Base-by-base conservation (phyloP, 768 basidiomycete genomes). In the Lepiota brunneoincarnata region DNA sequence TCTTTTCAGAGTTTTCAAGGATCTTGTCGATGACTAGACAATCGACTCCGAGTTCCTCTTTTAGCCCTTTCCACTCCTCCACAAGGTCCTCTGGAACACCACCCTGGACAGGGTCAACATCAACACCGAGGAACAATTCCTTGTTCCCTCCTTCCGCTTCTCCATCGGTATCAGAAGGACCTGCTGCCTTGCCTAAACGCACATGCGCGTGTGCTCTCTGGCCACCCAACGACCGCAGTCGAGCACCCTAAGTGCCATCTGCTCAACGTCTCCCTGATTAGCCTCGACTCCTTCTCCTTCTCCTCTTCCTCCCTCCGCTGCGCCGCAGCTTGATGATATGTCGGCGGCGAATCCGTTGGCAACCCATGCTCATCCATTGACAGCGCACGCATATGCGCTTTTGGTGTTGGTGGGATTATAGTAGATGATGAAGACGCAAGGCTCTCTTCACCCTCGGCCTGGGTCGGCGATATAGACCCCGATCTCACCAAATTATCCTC, bases 61-160 rank as follows among this genome's bases (percentile, higher is more conserved):
- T 90, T 50, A 93, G 71, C 6, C 84, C 78, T 58, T 82, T 82
- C 91, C 91, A 93, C 58, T 90, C 89, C 58, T 86, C 87, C 20
- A 78, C 67, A 1, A 81, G 73, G 34, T 90, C 89, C 49, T 81
- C 76, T 3, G 89, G 83, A 23, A 93, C 71, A 10, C 84, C 85
- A 2, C 78, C 79, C 4, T 76, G 68, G 15, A 75, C 35, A 18
- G 44, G 44, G 7, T 54, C 45, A n/a, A 46, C 28, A 35, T 54
- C 28, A 40, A 51, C n/a, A 17, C 20, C 44, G 21, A 24, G 45
- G 35, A 21, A 28, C 18, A 41, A 6, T 5, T 45, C 18, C 38
- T 45, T 26, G 4, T 18, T 24, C 17, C 23, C 43, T 20, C 45
- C 51, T 6, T 44, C 53, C 18, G 20, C 39, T 17, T 34, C 45